Base-by-base conservation (phyloP, 257 asterid species). In the Phtheirospermum japonicum region DNA sequence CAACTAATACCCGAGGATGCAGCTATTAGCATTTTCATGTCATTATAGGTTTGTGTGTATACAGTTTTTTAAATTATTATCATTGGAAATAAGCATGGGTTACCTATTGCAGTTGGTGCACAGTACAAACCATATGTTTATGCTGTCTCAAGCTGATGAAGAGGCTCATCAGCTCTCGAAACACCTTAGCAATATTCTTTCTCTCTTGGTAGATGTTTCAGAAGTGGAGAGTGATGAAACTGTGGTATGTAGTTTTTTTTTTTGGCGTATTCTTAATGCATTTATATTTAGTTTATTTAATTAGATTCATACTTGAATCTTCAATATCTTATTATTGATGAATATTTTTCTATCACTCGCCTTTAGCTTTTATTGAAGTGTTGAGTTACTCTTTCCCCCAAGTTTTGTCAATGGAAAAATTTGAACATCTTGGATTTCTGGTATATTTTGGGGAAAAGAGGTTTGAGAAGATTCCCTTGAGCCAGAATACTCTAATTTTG, bases 71-170 rank as follows among this genome's bases (percentile, higher is more conserved):
- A 49, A 14, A 67, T 7, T 65, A 33, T 49, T 68, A 51, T 59
- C 18, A 42, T 43, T 49, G 45, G 46, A 17, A 50, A 26, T 50
- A 70, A 48, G 54, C 57, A 20, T 63, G 46, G 58, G 30, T 63
- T 68, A n/a, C 65, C 17, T 65, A n/a, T 64, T 76, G 78, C 91
- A 92, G 99, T 79, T 89, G 69, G 99, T 92, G 57, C 87, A 97
- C 36, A 92, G 97, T 83, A 92, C 89, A 76, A 92, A 84, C 65
- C 86, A 97, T 30, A 77, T 85, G 71, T 86, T 84, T 64, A 82
- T 92, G 95, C 99, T 97, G 68, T 92, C 99, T n/a, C 95, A 85
- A 74, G 80, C 83, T 26, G 99, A 92, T 57, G 99, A 92, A 72
- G 97, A 86, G 88, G 97, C 99, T 33, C 99, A 92, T 75, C 99